Evolutionary conservation across 2,329 filamentous ascomycete genomes (phyloP).

Genomic region (Beauveria brongniartii): DNA sequence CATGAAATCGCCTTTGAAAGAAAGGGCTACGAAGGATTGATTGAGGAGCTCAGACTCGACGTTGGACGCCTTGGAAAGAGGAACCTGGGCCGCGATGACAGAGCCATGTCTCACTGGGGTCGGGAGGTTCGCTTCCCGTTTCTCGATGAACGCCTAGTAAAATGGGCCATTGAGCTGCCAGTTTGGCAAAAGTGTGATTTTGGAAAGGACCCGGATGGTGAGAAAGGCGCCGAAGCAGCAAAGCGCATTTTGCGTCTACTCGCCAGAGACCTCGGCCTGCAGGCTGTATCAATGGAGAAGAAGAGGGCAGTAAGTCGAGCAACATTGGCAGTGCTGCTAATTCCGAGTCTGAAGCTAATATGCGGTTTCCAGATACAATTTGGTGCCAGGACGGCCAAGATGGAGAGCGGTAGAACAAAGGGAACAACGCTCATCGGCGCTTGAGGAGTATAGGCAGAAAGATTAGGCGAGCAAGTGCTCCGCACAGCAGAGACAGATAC

Average conservation of each 20-base stretch:
- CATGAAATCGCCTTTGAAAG: constrained; percentile 70
- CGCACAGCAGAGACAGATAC: not conserved
- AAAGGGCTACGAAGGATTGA: constrained; percentile 59
- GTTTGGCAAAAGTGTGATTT: constrained; percentile 89
- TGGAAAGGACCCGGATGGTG: constrained; percentile 34
- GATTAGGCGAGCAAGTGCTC: not conserved
- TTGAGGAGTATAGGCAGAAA: not conserved
- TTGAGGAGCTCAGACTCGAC: constrained; percentile 79
- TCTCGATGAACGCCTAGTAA: constrained; percentile 79
- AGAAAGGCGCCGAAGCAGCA: constrained; percentile 55
- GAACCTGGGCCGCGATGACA: constrained; percentile 91
- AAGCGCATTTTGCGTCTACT: constrained; percentile 76
- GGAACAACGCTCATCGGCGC: constrained; percentile 53
- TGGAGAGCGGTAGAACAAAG: constrained; percentile 61
- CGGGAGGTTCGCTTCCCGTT: constrained; percentile 86
- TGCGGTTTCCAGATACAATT: constrained; percentile 59
- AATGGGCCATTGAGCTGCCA: constrained; percentile 65
- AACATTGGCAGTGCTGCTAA: not conserved
- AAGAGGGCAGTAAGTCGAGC: constrained; percentile 66
- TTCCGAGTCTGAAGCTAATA: not conserved
- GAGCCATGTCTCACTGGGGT: constrained; percentile 82
- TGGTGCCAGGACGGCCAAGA: constrained; percentile 73
- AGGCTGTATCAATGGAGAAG: constrained; percentile 69
- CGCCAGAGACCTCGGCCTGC: constrained; percentile 66
- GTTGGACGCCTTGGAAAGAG: constrained; percentile 79